Conservation (phyloP, 2,329 filamentous ascomycete species). For the Paradendryphiella salina region DNA sequence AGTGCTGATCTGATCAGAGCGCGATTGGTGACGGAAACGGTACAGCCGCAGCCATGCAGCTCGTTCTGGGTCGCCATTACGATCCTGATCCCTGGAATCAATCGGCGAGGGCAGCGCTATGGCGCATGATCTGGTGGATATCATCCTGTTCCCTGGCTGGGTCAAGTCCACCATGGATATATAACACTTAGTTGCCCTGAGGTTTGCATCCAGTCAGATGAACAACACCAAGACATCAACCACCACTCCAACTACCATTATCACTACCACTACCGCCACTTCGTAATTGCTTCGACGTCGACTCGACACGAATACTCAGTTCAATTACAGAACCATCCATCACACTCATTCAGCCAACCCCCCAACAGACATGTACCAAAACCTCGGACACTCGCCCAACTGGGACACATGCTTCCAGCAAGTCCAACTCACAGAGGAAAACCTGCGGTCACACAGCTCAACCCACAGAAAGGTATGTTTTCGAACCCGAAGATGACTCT, state of each 20-base stretch:
- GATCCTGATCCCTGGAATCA: conserved; percentile 22
- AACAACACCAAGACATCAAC: conserved; percentile 1
- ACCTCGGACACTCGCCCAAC: conserved; percentile 14
- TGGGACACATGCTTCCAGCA: conserved; percentile 15
- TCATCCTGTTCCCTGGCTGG: conserved; percentile 17
- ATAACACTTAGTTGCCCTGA: conserved; percentile 17
- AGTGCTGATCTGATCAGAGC: conserved; percentile 23
- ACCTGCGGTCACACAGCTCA: conserved; percentile 37
- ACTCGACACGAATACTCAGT: neutral
- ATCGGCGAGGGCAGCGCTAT: conserved; percentile 26
- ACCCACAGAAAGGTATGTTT: conserved; percentile 29
- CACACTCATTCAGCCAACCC: neutral
- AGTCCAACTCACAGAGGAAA: conserved; percentile 36
- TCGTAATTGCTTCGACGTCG: neutral
- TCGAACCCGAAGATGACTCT: neutral
- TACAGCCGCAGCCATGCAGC: conserved; percentile 26
- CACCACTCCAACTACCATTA: neutral
- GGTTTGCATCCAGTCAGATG: conserved; percentile 1
- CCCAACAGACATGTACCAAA: conserved; percentile 15
- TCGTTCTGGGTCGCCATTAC: conserved; percentile 27
- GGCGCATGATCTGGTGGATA: conserved; percentile 20
- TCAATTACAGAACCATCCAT: neutral
- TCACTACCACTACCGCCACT: neutral
- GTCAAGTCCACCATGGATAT: conserved; percentile 8
- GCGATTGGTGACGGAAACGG: conserved; percentile 21